Percentiles rank a stretch among this genome's conserved stretches.
Evolutionary conservation across 495 filamentous ascomycete species (phyloP).

Genomic region (Aspergillus bridgeri): DNA sequence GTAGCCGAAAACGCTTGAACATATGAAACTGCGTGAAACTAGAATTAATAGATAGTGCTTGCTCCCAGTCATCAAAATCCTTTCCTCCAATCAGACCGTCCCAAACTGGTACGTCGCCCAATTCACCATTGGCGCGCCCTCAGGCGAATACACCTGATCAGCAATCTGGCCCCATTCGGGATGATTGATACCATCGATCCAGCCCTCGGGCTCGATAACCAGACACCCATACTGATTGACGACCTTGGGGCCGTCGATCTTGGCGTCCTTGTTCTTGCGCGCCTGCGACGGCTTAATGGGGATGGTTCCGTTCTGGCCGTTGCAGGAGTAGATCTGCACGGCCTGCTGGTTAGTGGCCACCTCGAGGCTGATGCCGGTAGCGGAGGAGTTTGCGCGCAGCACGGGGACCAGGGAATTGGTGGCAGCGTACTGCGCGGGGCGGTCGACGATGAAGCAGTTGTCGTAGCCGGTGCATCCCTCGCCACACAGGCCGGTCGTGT

Average conservation of each 20-base stretch:
- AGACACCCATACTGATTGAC: constrained; percentile 67
- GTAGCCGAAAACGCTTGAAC: background rate
- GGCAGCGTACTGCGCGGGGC: constrained; percentile 60
- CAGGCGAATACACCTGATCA: constrained; percentile 62
- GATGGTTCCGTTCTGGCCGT: constrained; percentile 64
- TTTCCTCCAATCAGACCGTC: constrained; percentile 15
- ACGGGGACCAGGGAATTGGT: constrained; percentile 59
- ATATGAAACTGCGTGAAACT: background rate
- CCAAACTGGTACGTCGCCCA: constrained; percentile 64
- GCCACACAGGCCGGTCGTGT: constrained; percentile 64
- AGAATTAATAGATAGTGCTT: background rate
- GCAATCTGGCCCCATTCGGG: constrained; percentile 65
- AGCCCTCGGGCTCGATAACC: constrained; percentile 61
- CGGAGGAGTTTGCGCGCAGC: constrained; percentile 53
- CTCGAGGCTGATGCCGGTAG: constrained; percentile 67
- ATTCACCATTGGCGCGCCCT: constrained; percentile 58
- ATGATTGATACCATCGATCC: constrained; percentile 80
- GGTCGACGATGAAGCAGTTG: constrained; percentile 68
- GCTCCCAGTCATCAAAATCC: background rate
- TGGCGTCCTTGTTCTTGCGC: constrained; percentile 44
- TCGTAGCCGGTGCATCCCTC: constrained; percentile 74
- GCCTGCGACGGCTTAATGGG: constrained; percentile 51
- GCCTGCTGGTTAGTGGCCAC: constrained; percentile 72
- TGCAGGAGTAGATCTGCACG: constrained; percentile 76
- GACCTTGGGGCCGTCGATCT: constrained; percentile 33